A percentile compares a stretch with the other conserved stretches of the same genome.
Conservation (phyloP, 192 early-diverging fungal species). For the Pilaira anomala region DNA sequence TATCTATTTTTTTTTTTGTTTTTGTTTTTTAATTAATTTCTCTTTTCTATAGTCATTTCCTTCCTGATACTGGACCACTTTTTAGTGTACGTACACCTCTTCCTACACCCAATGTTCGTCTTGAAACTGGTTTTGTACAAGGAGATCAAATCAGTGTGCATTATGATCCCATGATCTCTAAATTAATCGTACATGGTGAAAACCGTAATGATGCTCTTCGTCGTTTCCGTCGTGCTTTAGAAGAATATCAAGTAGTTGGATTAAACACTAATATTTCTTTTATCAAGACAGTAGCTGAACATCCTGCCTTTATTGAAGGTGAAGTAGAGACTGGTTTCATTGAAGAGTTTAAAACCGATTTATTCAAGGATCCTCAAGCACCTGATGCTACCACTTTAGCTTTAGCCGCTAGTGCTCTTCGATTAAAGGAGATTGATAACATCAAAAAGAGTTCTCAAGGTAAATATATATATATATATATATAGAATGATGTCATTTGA, state of each 20-base stretch:
- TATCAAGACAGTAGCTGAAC: slow-evolving; percentile 70
- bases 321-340: slow-evolving; percentile 97
- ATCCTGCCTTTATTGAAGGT: slow-evolving; percentile 80
- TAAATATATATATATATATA: slow-evolving; percentile 5
- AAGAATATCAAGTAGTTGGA: slow-evolving; percentile 87
- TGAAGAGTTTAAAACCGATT: slow-evolving; percentile 64
- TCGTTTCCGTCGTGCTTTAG: slow-evolving; percentile 74
- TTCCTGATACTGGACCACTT: slow-evolving; percentile 91
- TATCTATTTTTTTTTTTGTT: not conserved
- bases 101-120: slow-evolving; percentile 60
- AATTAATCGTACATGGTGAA: slow-evolving; percentile 81
- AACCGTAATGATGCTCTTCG: slow-evolving; percentile 83
- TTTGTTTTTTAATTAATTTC: slow-evolving; percentile 22
- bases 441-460: slow-evolving; percentile 14
- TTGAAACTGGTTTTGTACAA: slow-evolving; percentile 90
- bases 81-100: slow-evolving; percentile 71
- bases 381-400: slow-evolving; percentile 52
- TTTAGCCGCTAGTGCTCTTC: slow-evolving; percentile 61
- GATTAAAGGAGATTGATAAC: slow-evolving; percentile 24
- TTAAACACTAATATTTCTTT: slow-evolving; percentile 93
- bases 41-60: slow-evolving; percentile 63
- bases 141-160: slow-evolving; percentile 91
- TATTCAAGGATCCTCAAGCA: slow-evolving; percentile 44
- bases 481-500: not conserved
- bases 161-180: slow-evolving; percentile 96